Percentiles rank a stretch among this genome's conserved stretches.
phyloP scores from a whole-genome alignment of 1,139 yeast genomes.

The Kodamaea arcana region DNA sequence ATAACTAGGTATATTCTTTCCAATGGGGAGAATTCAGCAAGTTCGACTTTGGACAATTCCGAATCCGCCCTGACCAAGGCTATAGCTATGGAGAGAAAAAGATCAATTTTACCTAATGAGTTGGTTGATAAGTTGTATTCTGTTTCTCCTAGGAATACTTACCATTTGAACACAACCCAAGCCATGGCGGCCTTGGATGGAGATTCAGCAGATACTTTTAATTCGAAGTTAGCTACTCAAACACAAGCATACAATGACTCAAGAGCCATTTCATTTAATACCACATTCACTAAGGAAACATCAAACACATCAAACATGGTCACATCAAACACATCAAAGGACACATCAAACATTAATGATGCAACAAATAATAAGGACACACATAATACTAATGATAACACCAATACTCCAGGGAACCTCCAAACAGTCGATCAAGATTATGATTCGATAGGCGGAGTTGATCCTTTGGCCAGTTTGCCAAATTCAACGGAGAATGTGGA shows the following conservation, averaged over 20 bases:
- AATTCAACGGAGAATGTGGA: constrained; percentile 10
- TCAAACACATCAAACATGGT: too few species aligned
- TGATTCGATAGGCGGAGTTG: constrained; percentile 10
- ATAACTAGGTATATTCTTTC: background rate
- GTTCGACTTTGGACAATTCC: constrained; percentile 6
- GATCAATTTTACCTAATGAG: constrained; percentile 12
- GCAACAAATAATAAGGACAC: too few species aligned
- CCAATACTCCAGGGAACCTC: too few species aligned
- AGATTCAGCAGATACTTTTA: too few species aligned
- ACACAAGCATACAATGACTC: too few species aligned
- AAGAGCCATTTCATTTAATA: too few species aligned
- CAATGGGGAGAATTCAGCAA: background rate
- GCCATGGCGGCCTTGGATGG: constrained; percentile 26
- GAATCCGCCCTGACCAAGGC: background rate
- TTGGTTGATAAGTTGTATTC: constrained; percentile 36
- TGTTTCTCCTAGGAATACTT: constrained; percentile 40
- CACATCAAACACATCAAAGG: too few species aligned
- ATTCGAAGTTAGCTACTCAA: too few species aligned
- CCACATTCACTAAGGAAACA: too few species aligned
- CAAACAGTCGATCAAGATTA: constrained; percentile 9
- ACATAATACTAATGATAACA: too few species aligned
- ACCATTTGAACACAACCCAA: constrained; percentile 30
- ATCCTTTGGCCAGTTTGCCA: constrained; percentile 10
- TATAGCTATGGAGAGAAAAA: constrained; percentile 1
- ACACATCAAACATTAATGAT: background rate